phyloP scores from a whole-genome alignment of 805 yeast genomes.

The Jamesozyma spencerorum region DNA sequence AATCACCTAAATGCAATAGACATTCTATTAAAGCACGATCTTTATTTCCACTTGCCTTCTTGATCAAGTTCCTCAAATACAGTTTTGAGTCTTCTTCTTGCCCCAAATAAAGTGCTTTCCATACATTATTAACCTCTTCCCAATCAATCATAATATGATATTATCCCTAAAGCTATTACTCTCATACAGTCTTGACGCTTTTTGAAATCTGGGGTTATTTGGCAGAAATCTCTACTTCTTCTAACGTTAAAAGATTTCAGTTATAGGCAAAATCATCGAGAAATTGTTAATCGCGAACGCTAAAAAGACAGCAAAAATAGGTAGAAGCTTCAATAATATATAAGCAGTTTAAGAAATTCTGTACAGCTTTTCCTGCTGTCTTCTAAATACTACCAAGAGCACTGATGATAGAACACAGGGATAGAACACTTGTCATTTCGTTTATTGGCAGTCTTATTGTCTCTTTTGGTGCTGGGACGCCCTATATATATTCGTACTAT shows the following conservation, averaged over 20 bases:
- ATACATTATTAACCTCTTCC: constrained; percentile 7
- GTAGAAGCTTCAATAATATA: no score
- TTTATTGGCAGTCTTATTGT: constrained; percentile 35
- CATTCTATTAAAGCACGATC: constrained; percentile 10
- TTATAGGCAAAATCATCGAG: no score
- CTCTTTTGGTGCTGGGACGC: constrained; percentile 64
- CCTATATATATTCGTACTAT: constrained; percentile 65
- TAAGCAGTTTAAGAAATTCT: no score
- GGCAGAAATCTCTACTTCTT: no score
- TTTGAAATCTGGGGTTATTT: no score
- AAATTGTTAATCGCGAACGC: no score
- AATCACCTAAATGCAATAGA: constrained; percentile 11
- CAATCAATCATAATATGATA: constrained; percentile 1
- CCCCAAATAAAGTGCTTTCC: constrained; percentile 3
- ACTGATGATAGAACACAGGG: not conserved
- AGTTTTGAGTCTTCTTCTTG: not conserved
- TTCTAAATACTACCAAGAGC: no score
- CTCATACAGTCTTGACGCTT: no score
- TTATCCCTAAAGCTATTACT: no score
- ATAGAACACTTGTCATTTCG: not conserved
- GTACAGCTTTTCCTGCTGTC: no score
- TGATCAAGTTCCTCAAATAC: not conserved
- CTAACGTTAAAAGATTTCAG: no score
- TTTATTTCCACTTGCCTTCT: constrained; percentile 4
- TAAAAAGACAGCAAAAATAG: no score